These are phyloP conservation scores for Straminergon stramineum DNA, from an alignment of 225 moss, liverwort and hornwort genomes.

Conservation along the genomic window DNA sequence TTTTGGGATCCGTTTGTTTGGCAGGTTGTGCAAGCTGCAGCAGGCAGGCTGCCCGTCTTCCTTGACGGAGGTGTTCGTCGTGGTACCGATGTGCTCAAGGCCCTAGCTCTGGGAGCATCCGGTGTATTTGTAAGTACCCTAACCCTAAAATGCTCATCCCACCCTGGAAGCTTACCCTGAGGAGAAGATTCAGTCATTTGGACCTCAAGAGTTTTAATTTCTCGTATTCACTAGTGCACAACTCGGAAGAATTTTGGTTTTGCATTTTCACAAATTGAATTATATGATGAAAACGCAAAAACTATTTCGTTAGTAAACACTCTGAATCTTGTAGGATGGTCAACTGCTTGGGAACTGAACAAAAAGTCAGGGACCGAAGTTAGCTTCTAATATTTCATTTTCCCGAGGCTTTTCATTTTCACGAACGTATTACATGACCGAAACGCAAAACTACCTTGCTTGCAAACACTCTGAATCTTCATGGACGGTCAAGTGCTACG, in stretches of 20 bases:
- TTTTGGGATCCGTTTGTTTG: background rate
- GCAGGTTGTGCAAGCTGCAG: conserved; percentile 67
- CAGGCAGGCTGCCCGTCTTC: conserved; percentile 64
- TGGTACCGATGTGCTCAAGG: conserved; percentile 84
- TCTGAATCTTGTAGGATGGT: background rate
- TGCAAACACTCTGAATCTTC: background rate
- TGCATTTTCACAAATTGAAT: background rate
- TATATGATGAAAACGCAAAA: background rate
- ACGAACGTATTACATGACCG: background rate
- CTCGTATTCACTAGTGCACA: background rate
- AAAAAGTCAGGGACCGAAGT: background rate
- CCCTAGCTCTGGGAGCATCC: conserved; percentile 71
- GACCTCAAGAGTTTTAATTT: background rate
- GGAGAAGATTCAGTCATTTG: background rate
- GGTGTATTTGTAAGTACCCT: conserved; percentile 64
- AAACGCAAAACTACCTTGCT: background rate
- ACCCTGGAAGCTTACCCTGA: background rate
- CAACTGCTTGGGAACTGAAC: background rate
- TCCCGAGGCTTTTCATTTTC: background rate
- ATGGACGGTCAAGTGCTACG: background rate
- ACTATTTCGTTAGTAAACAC: too few relatives aligned
- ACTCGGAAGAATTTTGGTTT: background rate
- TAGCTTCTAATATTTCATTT: background rate
- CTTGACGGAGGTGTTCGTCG: conserved; percentile 83
- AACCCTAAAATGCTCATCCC: background rate